Percentiles rank a stretch among this genome's conserved stretches.
Evolutionary conservation across 495 filamentous ascomycete species (phyloP).

Genomic region (Collariella sp.): DNA sequence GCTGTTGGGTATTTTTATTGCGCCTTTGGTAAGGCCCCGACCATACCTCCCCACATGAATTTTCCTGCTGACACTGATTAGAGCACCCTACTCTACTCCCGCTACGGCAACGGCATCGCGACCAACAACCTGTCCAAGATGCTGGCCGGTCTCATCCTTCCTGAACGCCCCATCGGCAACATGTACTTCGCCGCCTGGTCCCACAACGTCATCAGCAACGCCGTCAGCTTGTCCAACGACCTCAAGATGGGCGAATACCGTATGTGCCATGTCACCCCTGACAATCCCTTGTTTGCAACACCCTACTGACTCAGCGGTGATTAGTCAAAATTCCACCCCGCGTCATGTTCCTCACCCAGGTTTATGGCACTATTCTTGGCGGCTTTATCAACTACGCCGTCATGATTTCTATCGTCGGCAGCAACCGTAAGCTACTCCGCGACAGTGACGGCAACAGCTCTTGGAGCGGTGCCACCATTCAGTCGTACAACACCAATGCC

Average conservation of each 20-base stretch:
- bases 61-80: background rate
- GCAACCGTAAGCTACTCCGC: slow-evolving; percentile 24
- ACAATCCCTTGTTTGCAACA: background rate
- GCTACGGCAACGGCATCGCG: slow-evolving; percentile 31
- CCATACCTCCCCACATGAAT: background rate
- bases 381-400: slow-evolving; percentile 36
- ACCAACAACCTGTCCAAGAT: slow-evolving; percentile 36
- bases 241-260: slow-evolving; percentile 31
- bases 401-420: slow-evolving; percentile 32
- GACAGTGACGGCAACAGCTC: slow-evolving; percentile 29
- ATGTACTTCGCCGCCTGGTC: slow-evolving; percentile 30
- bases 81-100: slow-evolving; percentile 26
- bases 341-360: slow-evolving; percentile 35
- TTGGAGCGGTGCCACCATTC: slow-evolving; percentile 30
- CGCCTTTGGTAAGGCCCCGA: slow-evolving; percentile 24
- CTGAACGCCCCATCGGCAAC: slow-evolving; percentile 31
- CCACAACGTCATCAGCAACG: slow-evolving; percentile 17
- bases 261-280: background rate
- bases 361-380: slow-evolving; percentile 36
- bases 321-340: slow-evolving; percentile 37
- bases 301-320: background rate
- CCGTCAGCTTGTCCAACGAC: slow-evolving; percentile 24
- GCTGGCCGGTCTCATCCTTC: slow-evolving; percentile 29
- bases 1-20: slow-evolving; percentile 28
- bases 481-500: slow-evolving; percentile 35